A percentile compares a stretch with the other conserved stretches of the same genome.
Evolutionary conservation across 192 early-diverging fungal species (phyloP).

Genomic region (Coemansia sp.): DNA sequence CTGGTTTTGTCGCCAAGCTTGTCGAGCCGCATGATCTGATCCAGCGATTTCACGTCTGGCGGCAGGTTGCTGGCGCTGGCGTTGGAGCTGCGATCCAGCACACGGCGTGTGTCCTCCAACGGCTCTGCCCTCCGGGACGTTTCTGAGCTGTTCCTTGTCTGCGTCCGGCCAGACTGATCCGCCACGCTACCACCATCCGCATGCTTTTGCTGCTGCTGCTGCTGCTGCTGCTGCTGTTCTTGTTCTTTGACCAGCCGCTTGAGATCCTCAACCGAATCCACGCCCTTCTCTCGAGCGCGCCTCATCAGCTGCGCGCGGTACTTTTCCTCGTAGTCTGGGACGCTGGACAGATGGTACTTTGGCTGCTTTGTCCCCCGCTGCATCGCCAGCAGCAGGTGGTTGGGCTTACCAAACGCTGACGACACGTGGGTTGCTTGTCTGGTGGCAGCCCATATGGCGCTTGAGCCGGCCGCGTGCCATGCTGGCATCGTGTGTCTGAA

Average conservation of each 20-base stretch:
- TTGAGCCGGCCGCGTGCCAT: not conserved
- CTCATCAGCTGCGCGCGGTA: conserved; percentile 66
- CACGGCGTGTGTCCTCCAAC: conserved; percentile 12
- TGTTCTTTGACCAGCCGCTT: conserved; percentile 19
- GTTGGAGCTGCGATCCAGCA: conserved; percentile 7
- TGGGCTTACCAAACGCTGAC: conserved; percentile 23
- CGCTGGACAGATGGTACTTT: conserved; percentile 39
- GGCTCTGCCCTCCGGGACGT: not conserved
- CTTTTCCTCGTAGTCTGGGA: conserved; percentile 61
- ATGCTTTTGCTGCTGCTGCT: not conserved
- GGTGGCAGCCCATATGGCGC: not conserved
- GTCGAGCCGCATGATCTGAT: conserved; percentile 60
- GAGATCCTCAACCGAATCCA: conserved; percentile 35
- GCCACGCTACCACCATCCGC: not conserved
- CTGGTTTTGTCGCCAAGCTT: conserved; percentile 41
- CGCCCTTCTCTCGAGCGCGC: conserved; percentile 55
- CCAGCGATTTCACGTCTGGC: conserved; percentile 52
- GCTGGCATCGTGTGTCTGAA: not conserved
- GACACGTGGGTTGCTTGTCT: not conserved
- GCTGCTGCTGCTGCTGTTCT: not conserved
- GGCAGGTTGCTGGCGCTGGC: conserved; percentile 21
- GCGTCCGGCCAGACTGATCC: not conserved
- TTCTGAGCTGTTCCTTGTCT: not conserved
- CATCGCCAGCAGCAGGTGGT: conserved; percentile 10
- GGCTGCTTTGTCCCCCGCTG: conserved; percentile 13